These are phyloP conservation scores for Auriculariales sp. DNA, from an alignment of 768 basidiomycete genomes.

Conservation along the genomic window DNA sequence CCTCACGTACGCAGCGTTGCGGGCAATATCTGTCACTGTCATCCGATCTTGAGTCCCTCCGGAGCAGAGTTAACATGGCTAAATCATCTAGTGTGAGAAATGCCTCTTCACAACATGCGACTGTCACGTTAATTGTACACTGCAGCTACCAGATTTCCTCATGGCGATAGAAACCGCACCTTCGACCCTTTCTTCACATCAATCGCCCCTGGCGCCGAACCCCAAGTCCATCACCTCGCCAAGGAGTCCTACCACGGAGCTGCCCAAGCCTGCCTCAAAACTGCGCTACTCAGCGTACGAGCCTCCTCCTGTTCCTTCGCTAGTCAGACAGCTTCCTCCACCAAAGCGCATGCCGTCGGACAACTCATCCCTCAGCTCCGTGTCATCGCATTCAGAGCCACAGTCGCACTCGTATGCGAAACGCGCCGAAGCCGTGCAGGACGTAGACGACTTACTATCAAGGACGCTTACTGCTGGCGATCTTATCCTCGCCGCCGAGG, in stretches of 20 bases:
- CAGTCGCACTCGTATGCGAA: slow-evolving; percentile 19
- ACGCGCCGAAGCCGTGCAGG: slow-evolving; percentile 12
- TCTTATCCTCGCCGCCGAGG: slow-evolving; percentile 24
- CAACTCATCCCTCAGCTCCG: slow-evolving; percentile 7
- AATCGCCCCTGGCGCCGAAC: slow-evolving; percentile 10
- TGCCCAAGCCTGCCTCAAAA: slow-evolving; percentile 14
- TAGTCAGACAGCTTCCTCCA: slow-evolving; percentile 22
- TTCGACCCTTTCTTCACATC: slow-evolving; percentile 4
- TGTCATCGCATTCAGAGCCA: slow-evolving; percentile 21
- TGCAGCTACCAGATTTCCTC: slow-evolving; percentile 61
- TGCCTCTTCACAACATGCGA: slow-evolving; percentile 11
- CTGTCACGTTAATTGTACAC: slow-evolving; percentile 5
- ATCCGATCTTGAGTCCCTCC: slow-evolving; percentile 28
- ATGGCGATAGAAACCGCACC: slow-evolving; percentile 27
- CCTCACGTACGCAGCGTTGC: slow-evolving; percentile 37
- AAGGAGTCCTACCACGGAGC: slow-evolving; percentile 10
- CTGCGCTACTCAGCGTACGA: slow-evolving; percentile 63
- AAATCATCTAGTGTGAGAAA: slow-evolving; percentile 46
- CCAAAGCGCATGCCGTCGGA: slow-evolving; percentile 12
- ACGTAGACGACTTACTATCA: slow-evolving; percentile 13
- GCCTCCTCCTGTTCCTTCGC: slow-evolving; percentile 35
- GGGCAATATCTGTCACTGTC: slow-evolving; percentile 45
- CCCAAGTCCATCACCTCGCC: slow-evolving; percentile 16
- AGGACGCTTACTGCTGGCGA: slow-evolving; percentile 28
- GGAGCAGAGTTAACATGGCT: slow-evolving; percentile 31